These are phyloP conservation scores for Pythium scleroteichum DNA, from an alignment of 352 stramenopile genomes.

Conservation along the genomic window DNA sequence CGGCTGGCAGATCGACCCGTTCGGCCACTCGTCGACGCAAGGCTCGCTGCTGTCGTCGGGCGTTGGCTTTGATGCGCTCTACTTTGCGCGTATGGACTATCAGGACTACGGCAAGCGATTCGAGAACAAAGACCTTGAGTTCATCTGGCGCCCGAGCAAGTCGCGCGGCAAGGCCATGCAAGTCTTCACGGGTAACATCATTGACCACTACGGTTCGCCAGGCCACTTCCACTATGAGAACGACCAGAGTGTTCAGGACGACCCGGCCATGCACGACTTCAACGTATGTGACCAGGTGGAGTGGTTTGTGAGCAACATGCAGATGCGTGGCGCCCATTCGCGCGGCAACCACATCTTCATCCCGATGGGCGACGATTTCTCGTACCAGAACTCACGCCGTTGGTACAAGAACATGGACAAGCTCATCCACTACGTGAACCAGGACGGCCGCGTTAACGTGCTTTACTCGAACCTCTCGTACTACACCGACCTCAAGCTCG, in stretches of 20 bases:
- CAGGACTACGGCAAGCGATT: slow-evolving; percentile 93
- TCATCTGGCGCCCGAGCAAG: slow-evolving; percentile 93
- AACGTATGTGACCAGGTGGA: slow-evolving; percentile 89
- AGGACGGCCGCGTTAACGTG: slow-evolving; percentile 90
- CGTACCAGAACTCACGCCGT: slow-evolving; percentile 85
- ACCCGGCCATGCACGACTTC: slow-evolving; percentile 83
- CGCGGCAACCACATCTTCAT: slow-evolving; percentile 87
- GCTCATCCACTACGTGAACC: slow-evolving; percentile 94
- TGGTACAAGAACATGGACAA: slow-evolving; percentile 97
- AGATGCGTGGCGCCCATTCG: slow-evolving; percentile 67
- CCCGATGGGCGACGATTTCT: slow-evolving; percentile 95
- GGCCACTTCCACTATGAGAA: slow-evolving; percentile 74
- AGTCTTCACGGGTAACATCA: slow-evolving; percentile 88
- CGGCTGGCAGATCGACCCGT: slow-evolving; percentile 98
- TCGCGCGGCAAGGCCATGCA: slow-evolving; percentile 82
- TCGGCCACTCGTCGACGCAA: slow-evolving; percentile 92
- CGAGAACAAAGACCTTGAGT: slow-evolving; percentile 89
- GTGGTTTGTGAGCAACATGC: slow-evolving; percentile 77
- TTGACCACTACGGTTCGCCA: slow-evolving; percentile 78
- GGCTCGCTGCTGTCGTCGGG: slow-evolving; percentile 89
- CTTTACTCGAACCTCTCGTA: slow-evolving; percentile 96
- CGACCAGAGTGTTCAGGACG: slow-evolving; percentile 85
- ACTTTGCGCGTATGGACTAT: slow-evolving; percentile 98
- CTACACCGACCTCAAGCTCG: slow-evolving; percentile 94
- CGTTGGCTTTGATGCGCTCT: slow-evolving; percentile 96